Evolutionary conservation across 371 early-diverging fungal genomes (phyloP), one percentile per base, ranked within the genome.

Genomic region (Encephalitozoon intestinalis): DNA sequence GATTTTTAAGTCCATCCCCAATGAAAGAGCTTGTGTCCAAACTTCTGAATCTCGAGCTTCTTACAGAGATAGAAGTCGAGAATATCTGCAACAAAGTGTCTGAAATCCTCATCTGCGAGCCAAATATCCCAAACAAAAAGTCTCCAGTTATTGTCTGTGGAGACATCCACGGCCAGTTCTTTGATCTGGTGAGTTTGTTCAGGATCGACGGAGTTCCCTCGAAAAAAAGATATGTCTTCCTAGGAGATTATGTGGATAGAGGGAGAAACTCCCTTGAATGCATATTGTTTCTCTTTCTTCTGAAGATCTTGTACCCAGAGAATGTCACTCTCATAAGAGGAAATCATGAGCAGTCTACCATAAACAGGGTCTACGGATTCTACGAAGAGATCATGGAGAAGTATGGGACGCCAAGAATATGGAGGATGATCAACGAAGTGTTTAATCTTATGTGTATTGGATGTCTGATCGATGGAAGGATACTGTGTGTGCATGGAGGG

Each of bases 121-220:
- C 78, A 44, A 83, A 83, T 40, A 73, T 85, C 7, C 68, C 73
- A 39, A 28, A 70, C 34, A 77, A 81, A 23, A 58, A 50, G 4
- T 50, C 77, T 2, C 84, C 81, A 6, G 75, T 75, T 21, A 40
- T 58, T 39, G 78, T 82, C 89, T 94, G 95, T 81, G 98, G 98
- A 41, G 98, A 98, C 86, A 91, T 98, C 37, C 98, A 98, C 82
- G 98, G 98, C 7, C 98, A 98, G 84, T 96, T 90, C 84, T 93
- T 89, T 80, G 98, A 98, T 85, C 87, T 98, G 79, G 90, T 96
- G 90, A 94, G 93, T 81, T 87, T 98, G 23, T 93, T 98, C 83
- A 92, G 94, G 81, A 92, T 94, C 12, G 92, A 94, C 49, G 96
- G 96, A 18, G 89, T 91, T 78, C 95, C 96, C 9, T 73, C 58